Percentiles rank a stretch among this genome's conserved stretches.
Conservation (phyloP, 768 basidiomycete species). For the Mycena epipterygia region DNA sequence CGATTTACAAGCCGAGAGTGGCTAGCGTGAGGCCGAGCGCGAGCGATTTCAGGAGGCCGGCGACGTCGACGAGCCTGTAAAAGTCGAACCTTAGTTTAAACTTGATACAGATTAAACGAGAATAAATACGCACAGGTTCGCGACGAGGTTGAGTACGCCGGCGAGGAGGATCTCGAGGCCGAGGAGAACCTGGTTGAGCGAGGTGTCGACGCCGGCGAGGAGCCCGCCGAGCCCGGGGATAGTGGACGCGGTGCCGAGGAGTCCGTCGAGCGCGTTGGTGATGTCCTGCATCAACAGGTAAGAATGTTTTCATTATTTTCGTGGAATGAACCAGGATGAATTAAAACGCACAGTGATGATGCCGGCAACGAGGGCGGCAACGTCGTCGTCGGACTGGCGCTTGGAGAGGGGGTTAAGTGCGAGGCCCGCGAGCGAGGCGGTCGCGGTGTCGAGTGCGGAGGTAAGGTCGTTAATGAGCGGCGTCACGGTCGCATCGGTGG, state of each 20-base stretch:
- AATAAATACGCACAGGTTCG: slow-evolving; percentile 38
- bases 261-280: slow-evolving; percentile 37
- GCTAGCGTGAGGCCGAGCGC: slow-evolving; percentile 37
- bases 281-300: slow-evolving; percentile 32
- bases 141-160: slow-evolving; percentile 46
- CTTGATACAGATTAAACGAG: neutral
- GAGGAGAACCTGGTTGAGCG: slow-evolving; percentile 41
- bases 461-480: slow-evolving; percentile 41
- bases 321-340: neutral
- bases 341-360: slow-evolving; percentile 38
- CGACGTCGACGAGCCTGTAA: slow-evolving; percentile 36
- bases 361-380: slow-evolving; percentile 43
- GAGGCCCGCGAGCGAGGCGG: slow-evolving; percentile 37
- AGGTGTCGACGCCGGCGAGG: slow-evolving; percentile 41
- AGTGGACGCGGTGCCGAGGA: slow-evolving; percentile 35
- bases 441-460: slow-evolving; percentile 38
- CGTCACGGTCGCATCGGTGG: slow-evolving; percentile 37
- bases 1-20: slow-evolving; percentile 31
- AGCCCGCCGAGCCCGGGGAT: slow-evolving; percentile 41
- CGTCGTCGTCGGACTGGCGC: slow-evolving; percentile 43
- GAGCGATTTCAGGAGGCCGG: slow-evolving; percentile 28
- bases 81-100: neutral
- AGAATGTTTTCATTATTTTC: neutral
- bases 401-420: slow-evolving; percentile 29
- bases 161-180: slow-evolving; percentile 45